A percentile compares a stretch with the other conserved stretches of the same genome.
These are phyloP conservation scores for Saccharomyces hybrid DNA, from an alignment of 1,139 yeast genomes.

Conservation along the genomic window DNA sequence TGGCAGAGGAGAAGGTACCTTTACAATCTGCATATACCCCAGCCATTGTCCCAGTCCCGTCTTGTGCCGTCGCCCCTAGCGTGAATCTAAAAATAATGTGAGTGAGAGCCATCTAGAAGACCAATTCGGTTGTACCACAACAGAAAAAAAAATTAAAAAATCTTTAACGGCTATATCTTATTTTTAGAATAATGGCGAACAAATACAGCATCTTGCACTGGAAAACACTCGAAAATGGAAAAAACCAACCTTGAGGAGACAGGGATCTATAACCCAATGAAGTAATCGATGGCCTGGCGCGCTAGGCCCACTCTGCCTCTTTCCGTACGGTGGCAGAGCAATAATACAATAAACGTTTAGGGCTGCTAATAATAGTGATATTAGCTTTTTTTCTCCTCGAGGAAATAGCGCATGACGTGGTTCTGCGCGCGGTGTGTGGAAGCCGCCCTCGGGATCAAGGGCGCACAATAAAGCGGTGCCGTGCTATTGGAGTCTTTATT, in stretches of 20 bases:
- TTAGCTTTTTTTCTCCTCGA: neutral
- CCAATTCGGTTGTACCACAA: neutral
- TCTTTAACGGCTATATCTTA: neutral
- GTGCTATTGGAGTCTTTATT: neutral
- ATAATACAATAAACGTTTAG: neutral
- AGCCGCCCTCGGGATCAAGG: neutral
- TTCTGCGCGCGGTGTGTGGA: neutral
- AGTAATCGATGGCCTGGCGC: constrained; percentile 1
- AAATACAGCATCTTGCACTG: neutral
- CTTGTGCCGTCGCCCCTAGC: neutral
- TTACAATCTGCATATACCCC: neutral
- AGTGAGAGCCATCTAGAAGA: neutral
- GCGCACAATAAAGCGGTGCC: neutral
- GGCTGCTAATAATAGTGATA: neutral
- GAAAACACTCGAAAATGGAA: neutral
- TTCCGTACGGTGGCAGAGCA: neutral
- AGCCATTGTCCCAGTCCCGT: neutral
- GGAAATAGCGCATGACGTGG: neutral
- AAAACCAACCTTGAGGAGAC: neutral
- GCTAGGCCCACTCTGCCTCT: neutral
- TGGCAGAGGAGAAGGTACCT: too few relatives aligned
- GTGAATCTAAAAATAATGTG: neutral
- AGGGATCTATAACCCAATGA: neutral
- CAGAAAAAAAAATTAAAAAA: neutral
- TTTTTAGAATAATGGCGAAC: neutral